Evolutionary conservation across 2,329 filamentous ascomycete genomes (phyloP).

Genomic region (Trichoderma cornu-damae): DNA sequence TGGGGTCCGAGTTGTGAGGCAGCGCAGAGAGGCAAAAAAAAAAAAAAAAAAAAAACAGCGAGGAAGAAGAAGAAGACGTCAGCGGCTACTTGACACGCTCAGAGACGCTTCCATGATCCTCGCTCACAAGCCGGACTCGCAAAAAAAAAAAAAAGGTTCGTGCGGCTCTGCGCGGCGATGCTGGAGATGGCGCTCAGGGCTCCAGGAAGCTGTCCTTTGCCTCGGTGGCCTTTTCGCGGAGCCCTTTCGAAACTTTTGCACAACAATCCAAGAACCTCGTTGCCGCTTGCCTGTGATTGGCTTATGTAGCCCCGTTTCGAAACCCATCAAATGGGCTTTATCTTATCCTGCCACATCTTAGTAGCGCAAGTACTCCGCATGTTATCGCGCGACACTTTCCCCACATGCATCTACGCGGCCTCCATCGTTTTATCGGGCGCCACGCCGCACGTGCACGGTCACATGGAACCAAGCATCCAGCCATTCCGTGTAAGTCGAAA

Average conservation of each 20-base stretch:
- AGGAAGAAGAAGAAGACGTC: slow-evolving; percentile 6
- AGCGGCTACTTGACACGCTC: slow-evolving; percentile 15
- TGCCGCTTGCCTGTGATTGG: slow-evolving; percentile 16
- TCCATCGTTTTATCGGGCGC: neutral
- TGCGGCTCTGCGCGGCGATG: neutral
- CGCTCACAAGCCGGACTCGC: slow-evolving; percentile 9
- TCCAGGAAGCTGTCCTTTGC: slow-evolving; percentile 6
- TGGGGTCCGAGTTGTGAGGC: slow-evolving; percentile 6
- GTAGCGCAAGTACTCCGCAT: too few species aligned
- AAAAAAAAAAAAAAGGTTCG: too few species aligned
- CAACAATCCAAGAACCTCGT: slow-evolving; percentile 13
- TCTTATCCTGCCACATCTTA: too few species aligned
- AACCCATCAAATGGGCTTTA: neutral
- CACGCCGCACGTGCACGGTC: slow-evolving; percentile 9
- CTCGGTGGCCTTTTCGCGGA: slow-evolving; percentile 23
- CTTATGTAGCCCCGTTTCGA: slow-evolving; percentile 1
- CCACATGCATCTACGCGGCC: slow-evolving; percentile 9
- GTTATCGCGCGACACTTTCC: slow-evolving; percentile 7
- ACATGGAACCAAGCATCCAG: slow-evolving; percentile 10
- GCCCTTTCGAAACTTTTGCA: slow-evolving; percentile 15
- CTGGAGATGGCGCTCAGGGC: neutral
- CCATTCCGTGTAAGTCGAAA: slow-evolving; percentile 18
- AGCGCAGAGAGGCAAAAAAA: neutral
- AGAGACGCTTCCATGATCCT: slow-evolving; percentile 21
- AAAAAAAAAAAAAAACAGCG: too few species aligned